phyloP scores from a whole-genome alignment of 139 green algal genomes.

The Tetraselmis striata region DNA sequence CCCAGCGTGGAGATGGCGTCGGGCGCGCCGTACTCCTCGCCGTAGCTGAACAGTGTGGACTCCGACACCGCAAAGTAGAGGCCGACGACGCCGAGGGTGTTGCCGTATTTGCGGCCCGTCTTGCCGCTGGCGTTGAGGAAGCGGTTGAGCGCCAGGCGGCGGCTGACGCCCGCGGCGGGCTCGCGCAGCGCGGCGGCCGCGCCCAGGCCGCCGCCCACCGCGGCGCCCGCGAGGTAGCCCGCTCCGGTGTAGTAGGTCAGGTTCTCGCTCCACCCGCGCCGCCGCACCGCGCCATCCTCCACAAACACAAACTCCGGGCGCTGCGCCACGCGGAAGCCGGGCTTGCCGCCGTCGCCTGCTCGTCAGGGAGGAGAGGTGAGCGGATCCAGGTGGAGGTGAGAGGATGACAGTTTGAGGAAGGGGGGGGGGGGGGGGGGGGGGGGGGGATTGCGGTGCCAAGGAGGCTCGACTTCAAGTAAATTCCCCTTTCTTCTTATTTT shows the following conservation, averaged over 20 bases:
- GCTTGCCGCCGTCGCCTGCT: too few species aligned
- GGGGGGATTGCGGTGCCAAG: background rate
- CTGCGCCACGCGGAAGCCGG: slow-evolving; percentile 51
- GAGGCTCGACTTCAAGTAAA: too few species aligned
- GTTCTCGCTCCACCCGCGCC: slow-evolving; percentile 77
- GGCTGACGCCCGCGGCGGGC: slow-evolving; percentile 12
- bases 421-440: background rate
- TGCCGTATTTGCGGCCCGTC: slow-evolving; percentile 43
- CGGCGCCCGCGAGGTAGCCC: slow-evolving; percentile 72
- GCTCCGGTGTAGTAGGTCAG: slow-evolving; percentile 84
- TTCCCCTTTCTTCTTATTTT: too few species aligned
- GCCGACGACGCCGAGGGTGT: slow-evolving; percentile 67
- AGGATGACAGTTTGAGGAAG: slow-evolving; percentile 4
- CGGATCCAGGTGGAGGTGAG: too few species aligned
- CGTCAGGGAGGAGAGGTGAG: too few species aligned
- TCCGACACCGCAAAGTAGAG: slow-evolving; percentile 68
- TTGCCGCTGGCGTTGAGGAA: slow-evolving; percentile 68
- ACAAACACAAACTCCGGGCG: slow-evolving; percentile 83
- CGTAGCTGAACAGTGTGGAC: slow-evolving; percentile 36
- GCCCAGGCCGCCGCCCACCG: slow-evolving; percentile 37
- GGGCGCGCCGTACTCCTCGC: slow-evolving; percentile 48
- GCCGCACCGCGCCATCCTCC: slow-evolving; percentile 67
- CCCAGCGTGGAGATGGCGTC: slow-evolving; percentile 48
- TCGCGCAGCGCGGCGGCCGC: slow-evolving; percentile 12
- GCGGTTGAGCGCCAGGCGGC: slow-evolving; percentile 55